Percentiles rank a stretch among this genome's conserved stretches.
Evolutionary conservation across 345 rosid genomes (phyloP).

Genomic region (Dimocarpus longan): DNA sequence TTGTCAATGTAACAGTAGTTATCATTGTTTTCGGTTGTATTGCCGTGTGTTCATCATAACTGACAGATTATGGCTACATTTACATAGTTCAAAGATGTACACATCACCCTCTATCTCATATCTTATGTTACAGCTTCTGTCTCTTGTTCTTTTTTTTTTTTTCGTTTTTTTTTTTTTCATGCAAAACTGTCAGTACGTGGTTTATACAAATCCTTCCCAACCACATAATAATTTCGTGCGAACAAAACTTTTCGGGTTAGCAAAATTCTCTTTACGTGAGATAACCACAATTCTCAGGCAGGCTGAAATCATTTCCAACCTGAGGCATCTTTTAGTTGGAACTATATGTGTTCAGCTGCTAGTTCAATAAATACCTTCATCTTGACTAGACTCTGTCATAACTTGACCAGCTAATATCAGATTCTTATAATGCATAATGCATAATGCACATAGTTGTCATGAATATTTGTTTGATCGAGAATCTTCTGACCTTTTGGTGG

Average conservation of each 20-base stretch:
- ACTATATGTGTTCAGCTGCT: background rate
- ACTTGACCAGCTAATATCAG: slow-evolving; percentile 16
- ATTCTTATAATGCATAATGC: background rate
- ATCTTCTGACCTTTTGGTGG: slow-evolving; percentile 40
- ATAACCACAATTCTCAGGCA: slow-evolving; percentile 7
- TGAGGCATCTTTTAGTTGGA: background rate
- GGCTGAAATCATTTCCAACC: background rate
- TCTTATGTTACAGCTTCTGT: background rate
- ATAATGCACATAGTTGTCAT: slow-evolving; percentile 27
- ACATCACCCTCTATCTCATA: background rate
- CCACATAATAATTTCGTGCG: background rate
- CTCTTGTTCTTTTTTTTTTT: background rate
- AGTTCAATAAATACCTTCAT: slow-evolving; percentile 6
- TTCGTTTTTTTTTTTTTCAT: background rate
- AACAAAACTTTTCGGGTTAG: background rate
- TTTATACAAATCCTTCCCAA: background rate
- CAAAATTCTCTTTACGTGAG: background rate
- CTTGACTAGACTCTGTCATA: background rate
- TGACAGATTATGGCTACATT: slow-evolving; percentile 11
- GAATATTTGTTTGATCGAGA: slow-evolving; percentile 48
- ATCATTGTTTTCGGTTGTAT: too few species aligned
- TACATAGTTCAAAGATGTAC: slow-evolving; percentile 9
- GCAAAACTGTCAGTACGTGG: background rate
- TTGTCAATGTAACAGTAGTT: too few species aligned
- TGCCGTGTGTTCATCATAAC: background rate